phyloP scores from a whole-genome alignment of 2,329 filamentous ascomycete species.

The Trichoderma afroharzianum region DNA sequence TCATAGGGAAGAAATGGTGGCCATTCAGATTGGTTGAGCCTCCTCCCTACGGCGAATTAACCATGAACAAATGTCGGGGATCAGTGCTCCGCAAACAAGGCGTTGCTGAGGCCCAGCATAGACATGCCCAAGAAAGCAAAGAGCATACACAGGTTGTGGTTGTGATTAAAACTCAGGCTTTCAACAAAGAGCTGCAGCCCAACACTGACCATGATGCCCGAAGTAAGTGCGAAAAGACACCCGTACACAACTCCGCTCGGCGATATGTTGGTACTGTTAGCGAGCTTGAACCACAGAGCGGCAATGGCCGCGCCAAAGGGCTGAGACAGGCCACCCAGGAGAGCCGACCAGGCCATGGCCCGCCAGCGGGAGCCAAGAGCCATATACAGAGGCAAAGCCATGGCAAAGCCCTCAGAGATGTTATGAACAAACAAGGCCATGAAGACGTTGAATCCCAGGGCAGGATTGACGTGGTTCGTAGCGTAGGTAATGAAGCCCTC shows the following conservation, averaged over 20 bases:
- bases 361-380: slow-evolving; percentile 75
- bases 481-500: slow-evolving; percentile 88
- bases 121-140: slow-evolving; percentile 87
- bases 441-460: slow-evolving; percentile 86
- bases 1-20: not conserved
- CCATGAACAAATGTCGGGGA: not conserved
- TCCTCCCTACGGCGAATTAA: not conserved
- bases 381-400: slow-evolving; percentile 89
- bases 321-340: slow-evolving; percentile 83
- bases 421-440: slow-evolving; percentile 97
- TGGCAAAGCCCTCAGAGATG: slow-evolving; percentile 93
- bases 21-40: not conserved
- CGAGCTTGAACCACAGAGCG: slow-evolving; percentile 78
- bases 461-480: slow-evolving; percentile 91
- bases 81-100: slow-evolving; percentile 63
- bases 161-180: slow-evolving; percentile 77
- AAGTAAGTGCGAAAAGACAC: slow-evolving; percentile 80
- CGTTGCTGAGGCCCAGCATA: slow-evolving; percentile 78
- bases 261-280: slow-evolving; percentile 47
- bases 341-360: slow-evolving; percentile 78
- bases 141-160: slow-evolving; percentile 69
- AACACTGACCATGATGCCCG: slow-evolving; percentile 94
- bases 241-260: slow-evolving; percentile 64
- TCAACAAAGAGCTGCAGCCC: slow-evolving; percentile 86
- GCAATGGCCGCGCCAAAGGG: slow-evolving; percentile 82